Evolutionary conservation across 2,329 filamentous ascomycete species (phyloP).

Genomic region (Leptographium flavum): DNA sequence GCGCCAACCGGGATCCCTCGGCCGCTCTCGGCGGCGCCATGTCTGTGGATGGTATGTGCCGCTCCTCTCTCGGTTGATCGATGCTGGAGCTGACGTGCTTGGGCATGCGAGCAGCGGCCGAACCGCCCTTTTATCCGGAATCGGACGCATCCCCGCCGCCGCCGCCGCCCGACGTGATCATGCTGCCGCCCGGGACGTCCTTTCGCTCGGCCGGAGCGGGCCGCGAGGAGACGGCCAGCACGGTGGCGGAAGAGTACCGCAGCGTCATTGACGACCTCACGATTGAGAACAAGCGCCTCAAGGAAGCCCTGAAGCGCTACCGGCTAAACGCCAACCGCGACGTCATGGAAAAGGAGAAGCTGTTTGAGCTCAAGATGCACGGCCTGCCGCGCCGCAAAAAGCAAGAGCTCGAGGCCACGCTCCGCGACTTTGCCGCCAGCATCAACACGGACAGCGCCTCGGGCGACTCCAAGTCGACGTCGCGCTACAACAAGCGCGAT

Average conservation of each 20-base stretch:
- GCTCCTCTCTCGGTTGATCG: not conserved
- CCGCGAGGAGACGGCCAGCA: constrained; percentile 29
- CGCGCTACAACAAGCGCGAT: constrained; percentile 25
- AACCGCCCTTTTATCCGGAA: constrained; percentile 14
- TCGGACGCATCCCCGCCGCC: constrained; percentile 27
- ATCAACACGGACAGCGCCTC: constrained; percentile 35
- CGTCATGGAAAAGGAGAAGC: constrained; percentile 56
- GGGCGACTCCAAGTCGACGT: constrained; percentile 19
- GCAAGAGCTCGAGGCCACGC: constrained; percentile 57
- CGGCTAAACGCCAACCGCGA: constrained; percentile 48
- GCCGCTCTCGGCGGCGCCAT: constrained; percentile 26
- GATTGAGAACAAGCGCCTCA: constrained; percentile 67
- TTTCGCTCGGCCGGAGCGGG: constrained; percentile 4
- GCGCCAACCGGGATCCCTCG: constrained; percentile 34
- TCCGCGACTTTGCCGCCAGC: constrained; percentile 55
- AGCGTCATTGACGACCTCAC: constrained; percentile 82
- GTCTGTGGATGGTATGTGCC: constrained; percentile 31
- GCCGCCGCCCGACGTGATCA: not conserved
- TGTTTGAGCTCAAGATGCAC: constrained; percentile 75
- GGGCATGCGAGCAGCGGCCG: not conserved
- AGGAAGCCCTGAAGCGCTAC: constrained; percentile 56
- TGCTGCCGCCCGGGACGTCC: not conserved
- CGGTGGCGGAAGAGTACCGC: constrained; percentile 59
- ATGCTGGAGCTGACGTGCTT: too few species aligned
- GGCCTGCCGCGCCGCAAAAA: constrained; percentile 59